Base-by-base conservation (phyloP, 2,329 filamentous ascomycete genomes). In the Alternaria sp. region DNA sequence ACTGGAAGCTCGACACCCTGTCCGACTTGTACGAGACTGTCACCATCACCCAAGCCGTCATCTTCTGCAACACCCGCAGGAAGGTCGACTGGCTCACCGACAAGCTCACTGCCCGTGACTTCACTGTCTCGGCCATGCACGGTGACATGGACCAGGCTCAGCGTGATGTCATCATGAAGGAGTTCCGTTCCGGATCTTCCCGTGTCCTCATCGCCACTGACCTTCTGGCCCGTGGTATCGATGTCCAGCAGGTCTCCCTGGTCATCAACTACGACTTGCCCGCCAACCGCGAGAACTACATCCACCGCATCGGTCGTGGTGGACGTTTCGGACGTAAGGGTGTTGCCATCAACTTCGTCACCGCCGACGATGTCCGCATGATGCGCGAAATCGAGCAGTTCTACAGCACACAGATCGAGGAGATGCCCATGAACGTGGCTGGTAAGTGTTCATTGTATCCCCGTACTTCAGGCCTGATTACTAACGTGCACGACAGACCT, bases 1-100 rank as follows among this genome's bases (percentile, higher is more conserved):
- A 99, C 81, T 99, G 96, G 96, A 99, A 99, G 87, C 91, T 99
- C 72, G 96, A 99, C 84, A 99, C 96, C 66, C 93, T 99, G 68
- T 98, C 93, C 78, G 96, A 99, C 85, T 86, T 99, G 75, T 99
- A 99, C 88, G 96, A 99, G 87, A 99, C 96, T 60, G 92, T 99
- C 81, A 99, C 96, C 82, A 99, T 98, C 80, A 99, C 96, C 76
- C 96, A 99, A 85, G 96, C 96, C 64, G 96, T 99, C 84, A 99
- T 99, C 86, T 99, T 99, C 92, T 99, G 96, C 90, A 99, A 99
- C 91, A 99, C 96, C 81, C 92, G 96, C 84, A 92, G 95, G 89
- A 99, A 99, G 94, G 96, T 99, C 79, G 96, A 99, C 87, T 99
- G 96, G 96, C 92, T 99, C 77, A 98, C 96, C 75, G 95, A 98